A percentile compares a stretch with the other conserved stretches of the same genome.
Conservation (phyloP, 148 eudicot genomes). For the Camellia sinensis region DNA sequence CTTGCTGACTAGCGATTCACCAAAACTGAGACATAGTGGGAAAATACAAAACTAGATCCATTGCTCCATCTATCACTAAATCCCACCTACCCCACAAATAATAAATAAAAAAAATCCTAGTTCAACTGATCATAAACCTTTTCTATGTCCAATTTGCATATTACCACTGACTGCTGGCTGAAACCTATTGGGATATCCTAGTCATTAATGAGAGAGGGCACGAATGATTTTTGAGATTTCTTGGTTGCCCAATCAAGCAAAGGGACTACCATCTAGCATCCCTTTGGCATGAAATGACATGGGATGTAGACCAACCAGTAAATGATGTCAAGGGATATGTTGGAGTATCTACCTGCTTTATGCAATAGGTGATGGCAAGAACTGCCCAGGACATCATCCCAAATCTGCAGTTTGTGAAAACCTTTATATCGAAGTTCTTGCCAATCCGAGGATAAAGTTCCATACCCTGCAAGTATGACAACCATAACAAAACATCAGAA, state of each 20-base stretch:
- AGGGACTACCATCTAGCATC: background rate
- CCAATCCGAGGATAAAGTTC: slow-evolving; percentile 97
- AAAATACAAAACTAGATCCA: no score
- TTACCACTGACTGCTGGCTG: background rate
- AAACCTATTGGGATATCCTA: background rate
- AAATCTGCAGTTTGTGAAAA: slow-evolving; percentile 95
- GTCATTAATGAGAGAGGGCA: background rate
- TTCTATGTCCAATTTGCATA: no score
- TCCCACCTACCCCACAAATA: no score
- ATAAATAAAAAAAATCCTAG: no score
- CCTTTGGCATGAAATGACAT: background rate
- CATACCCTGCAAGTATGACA: slow-evolving; percentile 67
- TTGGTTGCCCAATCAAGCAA: slow-evolving; percentile 14
- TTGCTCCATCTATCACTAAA: no score
- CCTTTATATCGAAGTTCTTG: slow-evolving; percentile 84
- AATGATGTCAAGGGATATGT: background rate
- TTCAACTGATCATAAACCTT: no score
- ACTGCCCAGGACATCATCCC: slow-evolving; percentile 99
- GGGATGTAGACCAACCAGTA: background rate
- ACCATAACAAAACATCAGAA: background rate
- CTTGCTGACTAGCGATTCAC: no score
- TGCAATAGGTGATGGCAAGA: slow-evolving; percentile 90
- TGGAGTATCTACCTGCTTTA: slow-evolving; percentile 67
- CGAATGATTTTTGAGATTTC: background rate
- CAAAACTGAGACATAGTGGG: no score